Evolutionary conservation across 164 flowering plant species (phyloP), one percentile per base, ranked within the genome.

Genomic region (Macadamia integrifolia): DNA sequence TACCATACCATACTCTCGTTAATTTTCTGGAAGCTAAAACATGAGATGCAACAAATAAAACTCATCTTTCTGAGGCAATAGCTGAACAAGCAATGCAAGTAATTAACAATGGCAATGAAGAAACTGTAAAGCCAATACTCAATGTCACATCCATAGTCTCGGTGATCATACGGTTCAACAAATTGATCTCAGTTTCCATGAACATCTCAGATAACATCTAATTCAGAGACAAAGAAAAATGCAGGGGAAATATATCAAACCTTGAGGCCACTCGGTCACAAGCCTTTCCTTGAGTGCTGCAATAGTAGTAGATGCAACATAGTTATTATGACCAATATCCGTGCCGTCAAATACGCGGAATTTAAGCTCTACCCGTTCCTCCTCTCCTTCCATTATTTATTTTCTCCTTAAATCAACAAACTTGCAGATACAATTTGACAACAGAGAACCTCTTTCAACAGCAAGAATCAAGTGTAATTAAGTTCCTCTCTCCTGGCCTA

Each of bases 291-390:
- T 79, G 18, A 79, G 74, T 42, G 71, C 61, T 44, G 77, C 77
- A 55, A 74, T 71, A 28, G 82, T 71, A 63, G 71, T 76, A 52
- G 82, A 71, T 23, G 74, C 60, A 31, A 69, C 72, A 48, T 79
- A 79, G n/a, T 57, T 73, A 6, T 74, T 70, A 60, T 79, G 76
- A 52, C 76, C 74, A 49, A 79, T 76, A 74, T 82, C 86, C 18
- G 83, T 80, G 63, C 86, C 86, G 73, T 80, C 86, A 56, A 61
- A 82, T 17, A 82, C 76, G 1, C 86, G 79, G 40, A 82, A 82
- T 64, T 83, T 83, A 62, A 85, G 82, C 62, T 85, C 85, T 17
- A 85, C 67, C 29, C 53, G 49, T 31, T 74, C 79, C 59, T 78
- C 80, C 68, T 75, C 63, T 60, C 65, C 82, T 43, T 79, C 80